Evolutionary conservation across 1,139 yeast genomes (phyloP), one percentile per base, ranked within the genome.

Genomic region (Wickerhamomyces sp.): DNA sequence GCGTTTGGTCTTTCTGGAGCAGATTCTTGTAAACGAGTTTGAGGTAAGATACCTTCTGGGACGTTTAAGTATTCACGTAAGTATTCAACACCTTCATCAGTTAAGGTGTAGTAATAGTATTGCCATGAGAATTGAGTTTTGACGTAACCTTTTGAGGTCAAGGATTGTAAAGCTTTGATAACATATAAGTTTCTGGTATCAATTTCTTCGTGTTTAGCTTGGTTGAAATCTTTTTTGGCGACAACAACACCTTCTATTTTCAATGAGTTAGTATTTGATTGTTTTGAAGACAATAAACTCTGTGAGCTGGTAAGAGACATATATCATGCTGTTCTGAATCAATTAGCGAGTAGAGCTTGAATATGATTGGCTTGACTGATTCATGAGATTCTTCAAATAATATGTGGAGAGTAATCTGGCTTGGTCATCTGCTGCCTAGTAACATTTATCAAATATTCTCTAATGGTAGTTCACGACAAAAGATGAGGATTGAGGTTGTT

Each of bases 71-170:
- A 95, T 72, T 87, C 89, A 80, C 98, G 88, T 73, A 93, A 87
- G 87, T 80, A 93, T 72, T 90, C 96, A 61, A 94, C 94, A 84
- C 99, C 99, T 78, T 88, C 96, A 73, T 94, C 98, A 72, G 98
- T 93, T 74, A 94, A 88, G 81, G 99, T 90, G 95, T 94, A 94
- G 96, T 93, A 94, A 81, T 93, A 94, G 84, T 89, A 89, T 86
- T 91, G 97, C 99, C 99, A 93, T 68, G 99, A 93, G 86, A 93
- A 93, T 79, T 91, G 98, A 68, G 99, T 93, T 88, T 91, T 90
- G 77, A 93, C 98, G 84, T 70, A 93, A 74, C 99, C 99, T 79
- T 85, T 90, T 63, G 99, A 93, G 72, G 96, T 90, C 76, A 93
- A 87, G 59, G 98, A 91, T 82, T 93, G 99, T 76, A 93, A 85